These are phyloP conservation scores for Staphylotrichum tortipilum DNA, from an alignment of 495 filamentous ascomycete genomes.

Conservation along the genomic window DNA sequence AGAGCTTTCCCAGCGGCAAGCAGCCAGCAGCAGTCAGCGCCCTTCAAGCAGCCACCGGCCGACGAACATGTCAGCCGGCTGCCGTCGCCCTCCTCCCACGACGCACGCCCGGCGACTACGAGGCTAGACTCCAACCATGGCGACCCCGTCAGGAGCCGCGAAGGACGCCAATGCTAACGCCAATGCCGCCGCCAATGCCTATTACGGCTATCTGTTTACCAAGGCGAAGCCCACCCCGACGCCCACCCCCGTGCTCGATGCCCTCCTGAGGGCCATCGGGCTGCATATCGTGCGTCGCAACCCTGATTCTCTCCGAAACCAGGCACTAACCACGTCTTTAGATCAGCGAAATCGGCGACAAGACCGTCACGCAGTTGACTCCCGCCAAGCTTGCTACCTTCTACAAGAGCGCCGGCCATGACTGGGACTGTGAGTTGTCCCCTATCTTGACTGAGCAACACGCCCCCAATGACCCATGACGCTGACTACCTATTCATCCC, in stretches of 20 bases:
- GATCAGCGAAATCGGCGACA: constrained; percentile 58
- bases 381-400: constrained; percentile 80
- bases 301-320: background rate
- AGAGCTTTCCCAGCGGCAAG: no score
- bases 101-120: constrained; percentile 1
- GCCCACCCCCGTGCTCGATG: constrained; percentile 65
- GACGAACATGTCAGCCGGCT: constrained; percentile 5
- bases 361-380: constrained; percentile 54
- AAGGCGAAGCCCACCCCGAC: constrained; percentile 52
- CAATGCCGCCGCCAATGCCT: no score
- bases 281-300: constrained; percentile 63
- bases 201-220: constrained; percentile 82
- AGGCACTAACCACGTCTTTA: constrained; percentile 16
- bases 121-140: constrained; percentile 11
- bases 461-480: no score
- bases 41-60: background rate
- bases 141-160: constrained; percentile 11
- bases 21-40: background rate
- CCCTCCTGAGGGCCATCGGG: constrained; percentile 69
- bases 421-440: constrained; percentile 60
- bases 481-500: no score
- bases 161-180: constrained; percentile 24
- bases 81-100: background rate
- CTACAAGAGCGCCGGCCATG: constrained; percentile 79
- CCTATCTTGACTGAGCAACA: background rate